Evolutionary conservation across 768 basidiomycete species (phyloP).

Genomic region (Lactarius sanguifluus): DNA sequence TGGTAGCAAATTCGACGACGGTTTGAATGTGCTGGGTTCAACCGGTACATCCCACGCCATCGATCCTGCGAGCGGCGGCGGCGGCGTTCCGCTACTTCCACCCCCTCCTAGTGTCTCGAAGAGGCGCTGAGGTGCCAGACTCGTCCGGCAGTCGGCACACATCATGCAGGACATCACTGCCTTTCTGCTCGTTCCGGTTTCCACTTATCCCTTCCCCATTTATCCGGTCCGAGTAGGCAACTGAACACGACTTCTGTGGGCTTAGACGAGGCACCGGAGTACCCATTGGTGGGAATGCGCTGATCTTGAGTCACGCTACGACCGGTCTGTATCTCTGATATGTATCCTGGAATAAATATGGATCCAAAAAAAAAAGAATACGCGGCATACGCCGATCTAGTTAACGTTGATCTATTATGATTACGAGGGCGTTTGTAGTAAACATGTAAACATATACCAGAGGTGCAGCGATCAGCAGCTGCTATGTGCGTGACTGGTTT

Average conservation of each 20-base stretch:
- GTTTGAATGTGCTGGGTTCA: slow-evolving; percentile 37
- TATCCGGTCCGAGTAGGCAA: not conserved
- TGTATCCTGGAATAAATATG: too few relatives aligned
- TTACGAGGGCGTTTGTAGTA: not conserved
- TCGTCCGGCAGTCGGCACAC: not conserved
- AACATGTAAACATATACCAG: not conserved
- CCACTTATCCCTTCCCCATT: not conserved
- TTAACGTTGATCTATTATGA: not conserved
- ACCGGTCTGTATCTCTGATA: too few relatives aligned
- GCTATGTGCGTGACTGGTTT: too few relatives aligned
- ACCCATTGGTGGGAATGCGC: not conserved
- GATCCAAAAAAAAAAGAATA: too few relatives aligned
- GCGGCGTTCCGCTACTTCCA: slow-evolving; percentile 67
- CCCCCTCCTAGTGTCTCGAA: slow-evolving; percentile 74
- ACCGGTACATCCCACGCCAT: slow-evolving; percentile 16
- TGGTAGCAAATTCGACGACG: slow-evolving; percentile 40
- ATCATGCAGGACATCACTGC: not conserved
- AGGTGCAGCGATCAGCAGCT: too few relatives aligned
- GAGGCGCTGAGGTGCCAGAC: slow-evolving; percentile 37
- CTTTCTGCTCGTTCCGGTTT: not conserved
- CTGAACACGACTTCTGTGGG: not conserved
- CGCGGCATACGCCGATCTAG: too few relatives aligned
- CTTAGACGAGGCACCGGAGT: not conserved
- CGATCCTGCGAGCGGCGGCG: slow-evolving; percentile 35
- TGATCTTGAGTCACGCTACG: too few relatives aligned